A percentile compares a stretch with the other conserved stretches of the same genome.
Conservation (phyloP, 768 basidiomycete genomes). For the Myochromella boudieri region DNA sequence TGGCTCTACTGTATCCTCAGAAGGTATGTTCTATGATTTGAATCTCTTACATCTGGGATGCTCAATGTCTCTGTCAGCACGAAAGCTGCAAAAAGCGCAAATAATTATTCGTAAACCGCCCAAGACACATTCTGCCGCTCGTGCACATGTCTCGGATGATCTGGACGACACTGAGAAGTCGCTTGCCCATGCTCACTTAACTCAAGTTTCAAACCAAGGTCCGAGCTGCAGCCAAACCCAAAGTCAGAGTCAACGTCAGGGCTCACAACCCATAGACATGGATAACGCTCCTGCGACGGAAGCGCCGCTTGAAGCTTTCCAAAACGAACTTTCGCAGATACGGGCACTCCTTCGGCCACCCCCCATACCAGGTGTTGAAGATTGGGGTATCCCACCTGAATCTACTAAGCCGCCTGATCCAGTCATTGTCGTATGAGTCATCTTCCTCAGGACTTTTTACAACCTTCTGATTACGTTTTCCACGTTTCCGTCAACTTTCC, state of each 20-base stretch:
- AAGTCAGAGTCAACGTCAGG: no score
- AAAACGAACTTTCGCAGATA: constrained; percentile 54
- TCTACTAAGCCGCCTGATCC: constrained; percentile 58
- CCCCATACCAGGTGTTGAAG: constrained; percentile 57
- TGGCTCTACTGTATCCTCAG: constrained; percentile 34
- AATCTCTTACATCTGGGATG: no score
- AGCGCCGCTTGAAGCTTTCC: constrained; percentile 20
- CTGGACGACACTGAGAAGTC: no score
- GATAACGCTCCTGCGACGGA: constrained; percentile 20
- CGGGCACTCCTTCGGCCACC: constrained; percentile 61
- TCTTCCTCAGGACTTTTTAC: background rate
- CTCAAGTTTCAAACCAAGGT: no score
- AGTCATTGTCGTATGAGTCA: constrained; percentile 51
- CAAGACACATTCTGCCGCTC: constrained; percentile 49
- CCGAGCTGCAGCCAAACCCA: constrained; percentile 6
- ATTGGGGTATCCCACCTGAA: constrained; percentile 79
- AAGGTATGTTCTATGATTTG: constrained; percentile 36
- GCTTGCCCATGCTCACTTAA: no score
- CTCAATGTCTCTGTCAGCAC: no score
- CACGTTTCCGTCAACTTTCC: background rate
- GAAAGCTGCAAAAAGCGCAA: constrained; percentile 50
- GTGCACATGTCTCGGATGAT: constrained; percentile 53
- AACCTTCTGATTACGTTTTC: background rate
- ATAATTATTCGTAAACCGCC: constrained; percentile 58
- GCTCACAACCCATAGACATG: constrained; percentile 21